Evolutionary conservation across 371 early-diverging fungal species (phyloP).

Genomic region (Apophysomyces sp.): DNA sequence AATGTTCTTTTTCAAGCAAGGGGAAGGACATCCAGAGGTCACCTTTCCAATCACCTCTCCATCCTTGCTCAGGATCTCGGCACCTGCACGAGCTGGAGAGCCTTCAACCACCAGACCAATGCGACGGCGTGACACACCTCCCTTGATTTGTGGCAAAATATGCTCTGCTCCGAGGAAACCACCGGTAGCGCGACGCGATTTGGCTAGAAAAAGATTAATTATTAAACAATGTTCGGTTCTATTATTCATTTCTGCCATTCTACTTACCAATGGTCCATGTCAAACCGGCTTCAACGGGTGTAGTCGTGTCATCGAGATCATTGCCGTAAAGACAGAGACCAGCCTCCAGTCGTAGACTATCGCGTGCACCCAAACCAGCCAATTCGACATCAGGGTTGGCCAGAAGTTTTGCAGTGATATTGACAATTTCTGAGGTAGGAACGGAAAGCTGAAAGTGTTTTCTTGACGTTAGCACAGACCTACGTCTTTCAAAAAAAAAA

Average conservation of each 20-base stretch:
- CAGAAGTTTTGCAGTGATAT: constrained; percentile 72
- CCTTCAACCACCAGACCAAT: constrained; percentile 91
- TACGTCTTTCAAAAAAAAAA: too few species aligned
- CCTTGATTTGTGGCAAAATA: constrained; percentile 86
- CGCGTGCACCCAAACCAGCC: constrained; percentile 96
- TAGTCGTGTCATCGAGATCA: constrained; percentile 89
- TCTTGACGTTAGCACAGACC: background rate
- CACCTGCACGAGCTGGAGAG: constrained; percentile 93
- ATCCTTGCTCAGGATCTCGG: constrained; percentile 65
- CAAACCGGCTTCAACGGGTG: constrained; percentile 93
- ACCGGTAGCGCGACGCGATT: constrained; percentile 87
- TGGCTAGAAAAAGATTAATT: constrained; percentile 45
- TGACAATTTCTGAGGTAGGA: constrained; percentile 64
- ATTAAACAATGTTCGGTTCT: background rate
- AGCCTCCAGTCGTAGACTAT: constrained; percentile 94
- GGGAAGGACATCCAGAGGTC: constrained; percentile 94
- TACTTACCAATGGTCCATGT: constrained; percentile 91
- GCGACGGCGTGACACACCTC: constrained; percentile 78
- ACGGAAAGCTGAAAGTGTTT: constrained; percentile 71
- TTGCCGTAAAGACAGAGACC: constrained; percentile 97
- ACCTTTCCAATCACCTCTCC: constrained; percentile 75
- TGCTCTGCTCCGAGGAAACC: constrained; percentile 93
- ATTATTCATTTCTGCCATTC: background rate
- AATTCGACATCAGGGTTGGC: constrained; percentile 79
- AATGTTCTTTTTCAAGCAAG: constrained; percentile 92